Conservation (phyloP, 768 basidiomycete genomes). For the Boletus tomentosulus region DNA sequence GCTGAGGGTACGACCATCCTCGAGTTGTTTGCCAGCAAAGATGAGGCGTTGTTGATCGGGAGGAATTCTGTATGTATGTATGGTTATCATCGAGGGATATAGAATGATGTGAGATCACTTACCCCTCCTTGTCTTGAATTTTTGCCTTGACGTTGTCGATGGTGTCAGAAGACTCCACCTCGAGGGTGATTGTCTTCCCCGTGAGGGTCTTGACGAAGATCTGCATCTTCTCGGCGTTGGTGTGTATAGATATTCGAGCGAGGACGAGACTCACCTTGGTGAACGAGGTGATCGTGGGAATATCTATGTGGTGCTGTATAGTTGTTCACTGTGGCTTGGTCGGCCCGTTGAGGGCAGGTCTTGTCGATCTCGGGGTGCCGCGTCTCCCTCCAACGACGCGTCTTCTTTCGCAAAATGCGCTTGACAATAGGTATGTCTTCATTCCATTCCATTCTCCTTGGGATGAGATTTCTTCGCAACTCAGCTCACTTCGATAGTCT, state of each 20-base stretch:
- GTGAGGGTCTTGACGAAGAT: constrained; percentile 90
- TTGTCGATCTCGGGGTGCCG: constrained; percentile 4
- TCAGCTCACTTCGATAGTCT: constrained; percentile 67
- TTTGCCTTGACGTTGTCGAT: constrained; percentile 29
- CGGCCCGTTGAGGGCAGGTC: constrained; percentile 23
- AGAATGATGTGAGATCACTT: constrained; percentile 4
- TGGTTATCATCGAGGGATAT: background rate
- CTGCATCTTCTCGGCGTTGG: constrained; percentile 42
- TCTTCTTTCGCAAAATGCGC: too few species aligned
- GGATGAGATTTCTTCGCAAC: constrained; percentile 36
- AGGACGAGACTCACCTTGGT: background rate
- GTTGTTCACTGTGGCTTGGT: constrained; percentile 24
- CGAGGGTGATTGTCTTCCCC: constrained; percentile 31
- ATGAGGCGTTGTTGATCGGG: constrained; percentile 27
- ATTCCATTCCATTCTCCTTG: background rate
- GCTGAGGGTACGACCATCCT: constrained; percentile 92
- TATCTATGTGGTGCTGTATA: constrained; percentile 26
- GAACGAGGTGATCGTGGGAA: constrained; percentile 16
- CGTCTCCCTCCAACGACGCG: background rate
- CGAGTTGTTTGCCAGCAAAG: constrained; percentile 95
- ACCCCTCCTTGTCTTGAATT: constrained; percentile 70
- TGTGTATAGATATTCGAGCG: background rate
- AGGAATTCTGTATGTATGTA: constrained; percentile 31
- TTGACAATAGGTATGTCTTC: background rate
- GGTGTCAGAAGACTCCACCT: constrained; percentile 28